Evolutionary conservation across 73 alveolate genomes (phyloP), one percentile per base, ranked within the genome.

Genomic region (Tetrahymena malaccensis): DNA sequence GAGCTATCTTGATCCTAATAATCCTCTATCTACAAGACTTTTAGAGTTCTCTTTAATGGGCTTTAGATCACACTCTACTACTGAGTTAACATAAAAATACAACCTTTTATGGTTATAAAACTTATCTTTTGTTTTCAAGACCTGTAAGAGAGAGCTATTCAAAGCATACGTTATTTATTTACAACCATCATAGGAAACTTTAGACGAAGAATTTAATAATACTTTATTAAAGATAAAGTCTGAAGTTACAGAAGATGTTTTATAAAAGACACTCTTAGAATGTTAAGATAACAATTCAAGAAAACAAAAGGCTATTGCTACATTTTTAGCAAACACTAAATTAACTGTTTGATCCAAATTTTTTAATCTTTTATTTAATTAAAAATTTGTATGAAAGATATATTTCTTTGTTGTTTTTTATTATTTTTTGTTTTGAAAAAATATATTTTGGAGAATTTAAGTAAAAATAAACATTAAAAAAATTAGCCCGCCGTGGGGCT

Each of bases 1-100:
- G 31, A 38, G 33, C 1, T 95, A 35, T 34, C 22, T 85, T n/a
- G 95, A 95, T 89, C 85, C 94, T n/a, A 56, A 95, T 21, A 95
- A 95, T 58, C 93, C 93, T 35, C 95, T 85, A 34, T 95, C 97
- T 21, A 85, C 94, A 2, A 95, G 94, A 57, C 43, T 85, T 19
- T 85, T 50, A 25, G 97, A 94, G 31, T 94, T 89, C 38, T 95
- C 95, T 31, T 85, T 95, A 93, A 27, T 27, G 85, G 97, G 97
- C 17, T 95, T 95, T 93, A 95, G 19, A 70, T 70, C 37, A 2
- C 37, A 70, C 11, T n/a, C 40, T 27, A 70, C 89, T n/a, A n/a
- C 89, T 8, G 43, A 70, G 31, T 6, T 27, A 17, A 22, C 89
- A 21, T 27, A 70, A 31, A 70, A 70, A 70, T 70, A 70, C 31